Evolutionary conservation across 805 yeast species (phyloP).

Genomic region (Scheffersomyces spartinae): DNA sequence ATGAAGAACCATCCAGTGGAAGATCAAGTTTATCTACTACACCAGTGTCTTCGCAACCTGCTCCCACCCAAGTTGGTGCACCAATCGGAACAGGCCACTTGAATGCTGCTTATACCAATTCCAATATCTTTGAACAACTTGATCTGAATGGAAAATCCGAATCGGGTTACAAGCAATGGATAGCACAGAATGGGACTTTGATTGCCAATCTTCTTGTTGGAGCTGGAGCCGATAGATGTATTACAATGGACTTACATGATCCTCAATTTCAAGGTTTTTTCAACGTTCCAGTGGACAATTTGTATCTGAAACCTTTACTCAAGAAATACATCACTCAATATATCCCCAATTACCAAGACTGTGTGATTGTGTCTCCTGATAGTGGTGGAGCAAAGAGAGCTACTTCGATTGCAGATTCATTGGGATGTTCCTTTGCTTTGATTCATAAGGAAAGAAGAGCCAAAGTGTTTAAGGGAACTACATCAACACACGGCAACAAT

Average conservation of each 20-base stretch:
- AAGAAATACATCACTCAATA: conserved; percentile 72
- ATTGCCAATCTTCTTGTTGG: conserved; percentile 79
- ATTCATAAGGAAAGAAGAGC: conserved; percentile 87
- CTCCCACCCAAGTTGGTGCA: not conserved
- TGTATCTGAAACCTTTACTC: conserved; percentile 78
- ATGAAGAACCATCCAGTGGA: not conserved
- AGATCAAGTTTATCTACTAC: not conserved
- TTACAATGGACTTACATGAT: conserved; percentile 97
- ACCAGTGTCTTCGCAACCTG: conserved; percentile 1
- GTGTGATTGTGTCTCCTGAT: conserved; percentile 94
- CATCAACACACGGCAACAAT: conserved; percentile 7
- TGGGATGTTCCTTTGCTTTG: conserved; percentile 83
- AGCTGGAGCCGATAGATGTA: conserved; percentile 93
- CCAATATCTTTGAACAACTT: not conserved
- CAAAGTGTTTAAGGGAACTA: conserved; percentile 20
- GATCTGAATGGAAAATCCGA: conserved; percentile 11
- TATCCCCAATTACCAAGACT: conserved; percentile 70
- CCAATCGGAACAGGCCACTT: conserved; percentile 3
- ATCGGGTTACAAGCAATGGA: conserved; percentile 85
- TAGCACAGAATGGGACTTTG: conserved; percentile 88
- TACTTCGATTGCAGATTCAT: conserved; percentile 81
- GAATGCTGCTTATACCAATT: conserved; percentile 1
- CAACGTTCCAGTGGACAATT: conserved; percentile 90
- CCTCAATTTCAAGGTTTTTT: conserved; percentile 98
- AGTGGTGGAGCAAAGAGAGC: conserved; percentile 99